Conservation (phyloP, 2,329 filamentous ascomycete genomes). For the Penicillium sp. region DNA sequence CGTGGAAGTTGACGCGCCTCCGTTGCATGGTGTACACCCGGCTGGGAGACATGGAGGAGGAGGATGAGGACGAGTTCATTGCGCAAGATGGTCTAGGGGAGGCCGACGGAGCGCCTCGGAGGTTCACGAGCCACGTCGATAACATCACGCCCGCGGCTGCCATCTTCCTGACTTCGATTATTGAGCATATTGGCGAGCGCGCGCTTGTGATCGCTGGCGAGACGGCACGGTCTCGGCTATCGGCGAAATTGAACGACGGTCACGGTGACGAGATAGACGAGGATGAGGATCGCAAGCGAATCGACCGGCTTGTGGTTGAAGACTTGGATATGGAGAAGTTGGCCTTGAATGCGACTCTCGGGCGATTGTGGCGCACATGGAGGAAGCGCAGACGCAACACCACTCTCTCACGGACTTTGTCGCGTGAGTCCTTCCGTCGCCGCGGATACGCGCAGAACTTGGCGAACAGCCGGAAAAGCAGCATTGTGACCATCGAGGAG, state of each 20-base stretch:
- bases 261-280: constrained; percentile 57
- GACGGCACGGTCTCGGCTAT: constrained; percentile 61
- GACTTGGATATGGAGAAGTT: constrained; percentile 92
- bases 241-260: constrained; percentile 50
- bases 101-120: constrained; percentile 57
- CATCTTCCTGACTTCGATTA: constrained; percentile 91
- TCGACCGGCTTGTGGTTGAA: constrained; percentile 71
- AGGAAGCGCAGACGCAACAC: constrained; percentile 66
- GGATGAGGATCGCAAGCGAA: constrained; percentile 52
- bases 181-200: constrained; percentile 93
- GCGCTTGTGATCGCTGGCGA: constrained; percentile 84
- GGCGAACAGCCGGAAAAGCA: constrained; percentile 41
- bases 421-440: constrained; percentile 43
- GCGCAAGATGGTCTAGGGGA: constrained; percentile 73
- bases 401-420: constrained; percentile 44
- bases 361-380: constrained; percentile 92
- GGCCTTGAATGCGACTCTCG: constrained; percentile 83
- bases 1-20: constrained; percentile 90
- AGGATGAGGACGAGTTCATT: constrained; percentile 89
- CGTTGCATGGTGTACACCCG: constrained; percentile 99
- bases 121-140: constrained; percentile 59
- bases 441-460: constrained; percentile 27
- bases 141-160: constrained; percentile 86
- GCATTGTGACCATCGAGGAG: constrained; percentile 40
- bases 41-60: constrained; percentile 94